phyloP scores from a whole-genome alignment of 805 yeast genomes.

The Danielia reshetovae region DNA sequence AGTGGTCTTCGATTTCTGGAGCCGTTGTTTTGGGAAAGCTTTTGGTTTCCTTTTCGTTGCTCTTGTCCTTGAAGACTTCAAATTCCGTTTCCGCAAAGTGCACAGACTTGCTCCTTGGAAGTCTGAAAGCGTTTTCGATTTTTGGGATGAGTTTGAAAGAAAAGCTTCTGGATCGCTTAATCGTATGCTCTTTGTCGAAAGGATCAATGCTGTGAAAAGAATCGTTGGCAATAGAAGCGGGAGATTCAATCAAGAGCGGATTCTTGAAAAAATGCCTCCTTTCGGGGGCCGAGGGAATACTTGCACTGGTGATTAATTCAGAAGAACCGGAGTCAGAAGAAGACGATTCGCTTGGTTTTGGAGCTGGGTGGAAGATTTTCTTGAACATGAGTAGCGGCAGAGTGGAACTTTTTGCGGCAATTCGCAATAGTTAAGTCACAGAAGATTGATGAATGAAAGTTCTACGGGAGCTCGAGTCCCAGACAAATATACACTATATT shows the following conservation, averaged over 20 bases:
- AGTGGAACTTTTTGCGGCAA: neutral
- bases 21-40: neutral
- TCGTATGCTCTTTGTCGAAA: constrained; percentile 7
- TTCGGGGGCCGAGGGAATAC: constrained; percentile 7
- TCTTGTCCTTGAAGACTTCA: neutral
- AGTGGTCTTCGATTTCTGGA: neutral
- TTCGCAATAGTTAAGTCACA: neutral
- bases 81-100: constrained; percentile 13
- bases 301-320: constrained; percentile 6
- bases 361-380: constrained; percentile 8
- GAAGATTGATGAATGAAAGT: neutral
- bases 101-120: constrained; percentile 15
- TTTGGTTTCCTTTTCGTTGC: neutral
- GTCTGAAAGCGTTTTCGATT: neutral
- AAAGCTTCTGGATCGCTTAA: constrained; percentile 11
- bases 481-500: no score
- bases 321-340: constrained; percentile 8
- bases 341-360: constrained; percentile 3
- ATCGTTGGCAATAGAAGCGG: neutral
- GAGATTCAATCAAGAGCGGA: constrained; percentile 2
- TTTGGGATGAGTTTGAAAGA: constrained; percentile 3
- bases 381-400: constrained; percentile 9
- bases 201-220: constrained; percentile 11
- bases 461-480: no score
- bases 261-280: constrained; percentile 10